phyloP scores from a whole-genome alignment of 768 basidiomycete species.

The Pulveroboletus ravenelii region DNA sequence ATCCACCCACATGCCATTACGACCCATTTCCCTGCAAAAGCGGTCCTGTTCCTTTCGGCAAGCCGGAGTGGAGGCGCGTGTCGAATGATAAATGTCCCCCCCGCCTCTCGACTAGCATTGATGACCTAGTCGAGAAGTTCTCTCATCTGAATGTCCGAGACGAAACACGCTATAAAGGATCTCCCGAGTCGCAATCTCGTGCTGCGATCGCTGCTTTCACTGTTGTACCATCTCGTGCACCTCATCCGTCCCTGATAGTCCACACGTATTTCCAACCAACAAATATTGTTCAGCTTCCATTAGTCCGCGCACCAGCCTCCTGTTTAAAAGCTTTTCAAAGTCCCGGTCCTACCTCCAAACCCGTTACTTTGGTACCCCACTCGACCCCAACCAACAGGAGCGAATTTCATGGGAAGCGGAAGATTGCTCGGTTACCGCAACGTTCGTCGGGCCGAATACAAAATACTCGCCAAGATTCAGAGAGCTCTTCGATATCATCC shows the following conservation, averaged over 20 bases:
- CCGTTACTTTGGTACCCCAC: slow-evolving; percentile 7
- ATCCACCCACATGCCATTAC: slow-evolving; percentile 12
- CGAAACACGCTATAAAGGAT: not conserved
- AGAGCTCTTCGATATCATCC: no score
- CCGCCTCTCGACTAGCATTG: not conserved
- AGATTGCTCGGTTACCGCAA: slow-evolving; percentile 5
- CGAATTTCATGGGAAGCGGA: not conserved
- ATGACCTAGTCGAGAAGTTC: slow-evolving; percentile 9
- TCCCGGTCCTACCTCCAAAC: not conserved
- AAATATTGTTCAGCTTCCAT: not conserved
- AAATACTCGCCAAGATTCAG: not conserved
- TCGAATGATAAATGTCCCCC: not conserved
- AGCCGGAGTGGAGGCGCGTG: slow-evolving; percentile 6
- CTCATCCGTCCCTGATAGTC: slow-evolving; percentile 13
- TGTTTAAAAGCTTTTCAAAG: not conserved
- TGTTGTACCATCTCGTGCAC: slow-evolving; percentile 11
- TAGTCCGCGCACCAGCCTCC: not conserved
- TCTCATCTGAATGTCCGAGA: slow-evolving; percentile 15
- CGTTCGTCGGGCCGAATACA: not conserved
- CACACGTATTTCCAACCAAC: not conserved
- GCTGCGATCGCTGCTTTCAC: slow-evolving; percentile 18
- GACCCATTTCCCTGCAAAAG: slow-evolving; percentile 19
- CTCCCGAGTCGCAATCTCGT: not conserved
- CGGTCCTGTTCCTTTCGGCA: not conserved
- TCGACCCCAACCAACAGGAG: not conserved